Evolutionary conservation across 1,139 yeast genomes (phyloP), one percentile per base, ranked within the genome.

Genomic region (Suzukiozyma palmioleophila): DNA sequence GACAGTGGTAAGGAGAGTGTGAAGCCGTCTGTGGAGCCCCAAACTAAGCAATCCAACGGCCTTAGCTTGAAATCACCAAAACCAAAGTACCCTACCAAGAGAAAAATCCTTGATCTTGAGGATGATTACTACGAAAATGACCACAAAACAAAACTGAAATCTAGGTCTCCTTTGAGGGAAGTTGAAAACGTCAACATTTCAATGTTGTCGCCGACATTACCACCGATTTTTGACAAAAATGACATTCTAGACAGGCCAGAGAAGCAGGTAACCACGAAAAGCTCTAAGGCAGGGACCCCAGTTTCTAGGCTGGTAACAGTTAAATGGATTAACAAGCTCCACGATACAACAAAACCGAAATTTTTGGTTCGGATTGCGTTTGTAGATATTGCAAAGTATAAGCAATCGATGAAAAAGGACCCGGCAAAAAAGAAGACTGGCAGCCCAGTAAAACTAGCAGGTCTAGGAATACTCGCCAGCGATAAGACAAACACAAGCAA

Each of bases 121-220:
- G 47, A 44, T 6, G 46, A 45, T 18, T 18, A 18, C 22, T 18
- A 18, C 21, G 51, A 48, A 18, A 48, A 45, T 5, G 33, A 38
- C 13, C 50, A 49, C 18, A 52, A 52, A 8, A 62, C 25, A n/a
- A 26, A 29, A 22, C 29, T 14, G 8, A 31, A 34, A 18, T 18
- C 26, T 9, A 36, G 13, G 13, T 21, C 35, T 9, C 25, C 28
- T 11, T 16, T 24, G n/a, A 22, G 11, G 8, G 28, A 35, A 3
- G 32, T 8, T 2, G 26, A 36, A 58, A 33, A 52, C 25, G 43
- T 60, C 3, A 66, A 69, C 3, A 44, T 64, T 25, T 60, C 63
- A 12, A 52, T 64, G 51, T 47, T 66, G 27, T 62, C 69, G 2
- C 71, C 72, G 3, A 65, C 71, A 3, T 48, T 65, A 26, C 72